Evolutionary conservation across 768 basidiomycete genomes (phyloP).

Genomic region (Lentinula edodes): DNA sequence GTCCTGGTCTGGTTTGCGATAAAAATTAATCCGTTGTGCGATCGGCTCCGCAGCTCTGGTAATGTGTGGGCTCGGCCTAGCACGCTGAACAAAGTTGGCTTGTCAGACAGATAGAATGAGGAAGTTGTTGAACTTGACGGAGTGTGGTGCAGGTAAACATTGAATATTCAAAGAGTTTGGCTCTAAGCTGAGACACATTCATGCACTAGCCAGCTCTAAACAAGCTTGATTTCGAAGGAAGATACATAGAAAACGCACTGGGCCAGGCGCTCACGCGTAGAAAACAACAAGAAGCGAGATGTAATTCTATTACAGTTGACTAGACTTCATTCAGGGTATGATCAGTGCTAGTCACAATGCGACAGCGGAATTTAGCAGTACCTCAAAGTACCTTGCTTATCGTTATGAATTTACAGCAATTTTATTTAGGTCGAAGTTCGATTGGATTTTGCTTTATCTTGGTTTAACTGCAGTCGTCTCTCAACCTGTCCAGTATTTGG

Average conservation of each 20-base stretch:
- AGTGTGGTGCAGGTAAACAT: too few relatives aligned
- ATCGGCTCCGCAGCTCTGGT: too few relatives aligned
- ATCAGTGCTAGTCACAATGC: not conserved
- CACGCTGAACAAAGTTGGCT: too few relatives aligned
- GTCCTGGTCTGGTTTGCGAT: too few relatives aligned
- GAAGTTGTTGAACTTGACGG: not conserved
- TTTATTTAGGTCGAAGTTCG: not conserved
- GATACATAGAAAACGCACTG: not conserved
- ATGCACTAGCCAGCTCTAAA: too few relatives aligned
- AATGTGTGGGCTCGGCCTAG: too few relatives aligned
- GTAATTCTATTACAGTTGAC: not conserved
- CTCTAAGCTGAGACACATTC: too few relatives aligned
- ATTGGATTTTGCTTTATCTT: not conserved
- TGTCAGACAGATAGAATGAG: not conserved
- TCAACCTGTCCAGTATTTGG: too few relatives aligned
- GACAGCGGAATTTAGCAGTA: not conserved
- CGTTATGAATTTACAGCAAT: not conserved
- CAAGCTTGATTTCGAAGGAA: too few relatives aligned
- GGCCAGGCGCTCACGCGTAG: not conserved
- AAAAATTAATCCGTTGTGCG: too few relatives aligned
- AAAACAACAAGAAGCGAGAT: not conserved
- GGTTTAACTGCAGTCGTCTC: not conserved
- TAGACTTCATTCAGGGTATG: not conserved
- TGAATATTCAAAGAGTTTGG: too few relatives aligned
- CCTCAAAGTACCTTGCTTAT: not conserved